Evolutionary conservation across 192 early-diverging fungal species (phyloP), one percentile per base, ranked within the genome.

Genomic region (Podila clonocystis): DNA sequence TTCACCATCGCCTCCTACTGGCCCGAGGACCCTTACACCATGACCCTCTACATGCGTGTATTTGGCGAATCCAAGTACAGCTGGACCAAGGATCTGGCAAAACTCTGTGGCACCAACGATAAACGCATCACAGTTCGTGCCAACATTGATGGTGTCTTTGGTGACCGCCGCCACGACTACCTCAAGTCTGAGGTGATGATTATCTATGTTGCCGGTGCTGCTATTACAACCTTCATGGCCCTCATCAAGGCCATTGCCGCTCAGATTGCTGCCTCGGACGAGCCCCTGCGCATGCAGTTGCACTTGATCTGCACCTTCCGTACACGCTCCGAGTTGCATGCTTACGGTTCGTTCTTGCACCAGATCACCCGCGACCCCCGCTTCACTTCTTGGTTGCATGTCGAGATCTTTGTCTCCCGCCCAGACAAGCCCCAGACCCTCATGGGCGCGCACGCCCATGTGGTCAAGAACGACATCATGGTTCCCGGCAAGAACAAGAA

Each of bases 61-160:
- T 50, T 73, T 57, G 48, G 65, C 19, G 70, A 80, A 6, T 68
- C 70, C 52, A 72, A 64, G 55, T 55, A 20, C 26, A 80, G 77
- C 28, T 80, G 70, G 70, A 80, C 77, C 1, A 63, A 34, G 22
- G 61, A 68, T 15, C 58, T 80, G 19, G 65, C 70, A 45, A 52
- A 68, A 41, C 70, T 55, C 33, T 80, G 68, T 48, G 71, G 77
- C 8, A 71, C 13, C 5, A 62, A 80, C 28, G 77, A 69, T 9
- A 80, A 68, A 49, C 62, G 66, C 3, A 69, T 80, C 6, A 50
- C 15, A 2, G 30, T 80, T 57, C 60, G 49, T 13, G 57, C 77
- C 31, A 80, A 80, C 30, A 70, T 80, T 33, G 77, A 80, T 24
- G 77, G 77, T 61, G 77, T 80, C 61, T 80, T 80, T 65, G 77